Base-by-base conservation (phyloP, 805 yeast genomes). In the Saccharomycopsis fermentans region DNA sequence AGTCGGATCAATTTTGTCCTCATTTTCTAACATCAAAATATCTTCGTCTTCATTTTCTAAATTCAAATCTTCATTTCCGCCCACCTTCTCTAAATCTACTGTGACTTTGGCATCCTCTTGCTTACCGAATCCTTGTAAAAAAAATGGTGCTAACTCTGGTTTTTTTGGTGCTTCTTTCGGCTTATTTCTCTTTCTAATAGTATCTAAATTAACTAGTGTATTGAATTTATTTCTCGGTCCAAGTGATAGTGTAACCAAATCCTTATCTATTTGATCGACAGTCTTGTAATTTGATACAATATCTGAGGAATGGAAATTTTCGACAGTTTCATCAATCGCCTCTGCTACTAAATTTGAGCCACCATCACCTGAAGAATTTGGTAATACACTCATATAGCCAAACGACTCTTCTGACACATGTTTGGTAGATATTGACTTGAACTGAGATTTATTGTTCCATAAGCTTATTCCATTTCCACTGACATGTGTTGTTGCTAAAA, bases 401-500 rank as follows among this genome's bases (percentile, higher is more conserved):
- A 90, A 91, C 24, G 87, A 94, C 12, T 81, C 82, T 64, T 86
- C 94, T 53, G 84, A 84, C 29, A 92, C 76, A 59, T 82, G 87
- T 65, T 91, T 81, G 0, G 90, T 65, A 0, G 92, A 82, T 17
- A 89, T 77, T 0, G 89, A 83, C 63, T 75, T 79, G 70, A 91
- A 90, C 71, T 90, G 96, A 0, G 97, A 83, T 66, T 84, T 79
- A 69, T 91, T 90, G 6, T 96, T 86, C 99, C 99, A 94, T 58
- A 95, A 74, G 56, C 87, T 82, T 60, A 94, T 84, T 32, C 99
- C 99, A 61, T 87, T 86, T 11, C 94, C 96, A 24, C 82, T 77
- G 19, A 90, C 97, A 71, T 94, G 98, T 0, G 96, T 78, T 0
- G 98, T 91, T 0, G 97, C 98, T 58, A 94, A 76, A 70, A 84